Conservation (phyloP, 352 stramenopile genomes). For the Phytophthora ramorum region DNA sequence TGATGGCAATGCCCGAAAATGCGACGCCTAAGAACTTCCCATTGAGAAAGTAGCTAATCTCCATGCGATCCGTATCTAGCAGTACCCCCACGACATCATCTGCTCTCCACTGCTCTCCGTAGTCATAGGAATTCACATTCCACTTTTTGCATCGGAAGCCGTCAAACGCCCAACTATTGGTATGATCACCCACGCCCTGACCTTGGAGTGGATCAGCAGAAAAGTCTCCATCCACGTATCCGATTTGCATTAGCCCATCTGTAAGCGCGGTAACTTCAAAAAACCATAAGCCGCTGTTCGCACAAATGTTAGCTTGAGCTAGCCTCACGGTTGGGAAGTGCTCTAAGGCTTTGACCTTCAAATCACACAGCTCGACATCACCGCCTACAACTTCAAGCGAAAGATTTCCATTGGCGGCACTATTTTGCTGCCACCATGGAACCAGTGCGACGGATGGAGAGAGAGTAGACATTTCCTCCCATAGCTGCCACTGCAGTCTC, state of each 20-base stretch:
- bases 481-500: conserved; percentile 38
- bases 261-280: conserved; percentile 92
- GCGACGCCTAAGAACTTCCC: conserved; percentile 88
- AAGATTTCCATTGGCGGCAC: conserved; percentile 8
- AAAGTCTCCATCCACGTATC: conserved; percentile 91
- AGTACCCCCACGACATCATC: conserved; percentile 90
- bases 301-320: conserved; percentile 50
- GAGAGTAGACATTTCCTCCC: conserved; percentile 25
- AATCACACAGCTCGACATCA: conserved; percentile 64
- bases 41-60: conserved; percentile 93
- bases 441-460: not conserved
- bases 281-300: conserved; percentile 83
- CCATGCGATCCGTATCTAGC: conserved; percentile 84
- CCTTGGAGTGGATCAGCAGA: conserved; percentile 80
- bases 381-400: conserved; percentile 67
- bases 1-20: conserved; percentile 67
- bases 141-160: conserved; percentile 90
- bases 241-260: conserved; percentile 94
- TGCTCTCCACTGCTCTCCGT: conserved; percentile 81
- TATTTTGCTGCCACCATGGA: conserved; percentile 43
- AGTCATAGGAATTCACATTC: conserved; percentile 85
- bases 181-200: conserved; percentile 92
- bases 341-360: conserved; percentile 64
- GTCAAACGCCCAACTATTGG: conserved; percentile 93
- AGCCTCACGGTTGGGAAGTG: conserved; percentile 87